Conservation (phyloP, 495 filamentous ascomycete genomes). For the Chaetomium fimeti region DNA sequence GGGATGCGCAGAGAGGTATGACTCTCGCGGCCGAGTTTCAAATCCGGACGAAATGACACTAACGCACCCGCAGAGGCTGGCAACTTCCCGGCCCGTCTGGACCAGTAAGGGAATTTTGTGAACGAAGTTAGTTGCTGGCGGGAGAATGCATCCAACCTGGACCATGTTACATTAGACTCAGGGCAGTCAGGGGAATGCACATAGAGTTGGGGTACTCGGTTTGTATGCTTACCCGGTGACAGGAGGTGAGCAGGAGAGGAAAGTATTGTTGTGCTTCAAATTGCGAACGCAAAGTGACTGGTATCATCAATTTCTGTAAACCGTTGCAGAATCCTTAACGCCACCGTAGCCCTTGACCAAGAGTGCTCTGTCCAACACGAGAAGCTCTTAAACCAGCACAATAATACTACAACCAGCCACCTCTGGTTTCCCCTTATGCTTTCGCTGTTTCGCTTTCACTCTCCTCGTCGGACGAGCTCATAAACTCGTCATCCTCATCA, state of each 20-base stretch:
- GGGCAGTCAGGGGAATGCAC: slow-evolving; percentile 32
- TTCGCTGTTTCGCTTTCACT: slow-evolving; percentile 40
- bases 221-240: slow-evolving; percentile 14
- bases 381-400: not conserved
- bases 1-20: slow-evolving; percentile 96
- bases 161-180: slow-evolving; percentile 31
- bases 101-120: slow-evolving; percentile 37
- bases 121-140: slow-evolving; percentile 10
- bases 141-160: slow-evolving; percentile 9
- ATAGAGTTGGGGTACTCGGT: slow-evolving; percentile 29
- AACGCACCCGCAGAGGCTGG: slow-evolving; percentile 66
- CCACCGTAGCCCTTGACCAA: slow-evolving; percentile 3
- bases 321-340: not conserved
- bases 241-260: slow-evolving; percentile 1
- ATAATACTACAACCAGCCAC: not conserved
- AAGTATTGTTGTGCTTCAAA: not conserved
- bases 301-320: slow-evolving; percentile 11
- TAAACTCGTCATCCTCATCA: slow-evolving; percentile 88
- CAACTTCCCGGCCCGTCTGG: slow-evolving; percentile 78
- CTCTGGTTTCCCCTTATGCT: not conserved
- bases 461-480: slow-evolving; percentile 73
- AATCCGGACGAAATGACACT: slow-evolving; percentile 14
- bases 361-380: not conserved
- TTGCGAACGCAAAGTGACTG: not conserved
- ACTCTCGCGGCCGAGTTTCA: not conserved